Base-by-base conservation (phyloP, 2,329 filamentous ascomycete species). In the Arachnomyces sp. region DNA sequence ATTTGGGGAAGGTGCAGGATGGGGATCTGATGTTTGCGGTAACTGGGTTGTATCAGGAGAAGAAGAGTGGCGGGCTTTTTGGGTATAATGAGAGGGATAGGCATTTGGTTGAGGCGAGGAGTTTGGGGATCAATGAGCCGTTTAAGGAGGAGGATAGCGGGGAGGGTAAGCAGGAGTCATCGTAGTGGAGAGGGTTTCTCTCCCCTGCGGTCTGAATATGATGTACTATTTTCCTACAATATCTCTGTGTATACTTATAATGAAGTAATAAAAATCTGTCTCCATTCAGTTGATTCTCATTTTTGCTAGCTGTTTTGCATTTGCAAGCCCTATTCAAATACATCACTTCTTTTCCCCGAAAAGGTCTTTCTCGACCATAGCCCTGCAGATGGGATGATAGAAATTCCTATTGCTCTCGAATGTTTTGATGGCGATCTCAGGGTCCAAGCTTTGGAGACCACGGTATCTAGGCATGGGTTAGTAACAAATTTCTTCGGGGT, bases 321-420 rank as follows among this genome's bases (percentile, higher is more conserved):
- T 38, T 33, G 32, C 18, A 31, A 3, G 15, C 6, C n/a, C 28
- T 44, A 41, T 34, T 38, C 38, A 11, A 25, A 9, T 25, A 25
- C 20, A 25, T 25, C 20, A 25, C 9, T 53, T 52, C 43, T 59
- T 59, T 38, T 61, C 58, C 6, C 69, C 70, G 52, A 73, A 73
- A 28, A 93, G 64, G 61, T 93, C 84, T 72, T 94, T 95, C 66
- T 87, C 84, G 2, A 93, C 79, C 79, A 94, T 84, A 6, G 72
- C 77, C 45, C 78, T 77, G 60, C 89, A 95, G 52, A 96, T 95
- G 2, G 92, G 92, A 58, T 96, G 90, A 59, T 96, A 98, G 58
- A 96, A 96, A 47, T 88, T 81, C 64, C 76, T 84, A 60, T 94
- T 82, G 73, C 82, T 83, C 65, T 84, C 76, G 64, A 94, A 95